These are phyloP conservation scores for Pestalotiopsis sp. DNA, from an alignment of 2,329 filamentous ascomycete species.

Conservation along the genomic window DNA sequence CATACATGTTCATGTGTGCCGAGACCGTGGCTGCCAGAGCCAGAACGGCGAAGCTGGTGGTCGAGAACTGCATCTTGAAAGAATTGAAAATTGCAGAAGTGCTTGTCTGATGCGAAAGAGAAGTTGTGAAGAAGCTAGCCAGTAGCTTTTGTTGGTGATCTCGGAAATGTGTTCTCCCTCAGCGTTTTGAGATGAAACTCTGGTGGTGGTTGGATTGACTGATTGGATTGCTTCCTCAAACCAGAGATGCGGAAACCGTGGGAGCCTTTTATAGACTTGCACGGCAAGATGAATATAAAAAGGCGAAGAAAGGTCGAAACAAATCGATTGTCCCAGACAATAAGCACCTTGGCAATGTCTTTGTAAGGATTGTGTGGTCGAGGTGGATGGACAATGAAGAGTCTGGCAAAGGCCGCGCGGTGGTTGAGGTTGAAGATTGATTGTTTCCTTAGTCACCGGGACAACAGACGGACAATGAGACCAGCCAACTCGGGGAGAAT, in stretches of 20 bases:
- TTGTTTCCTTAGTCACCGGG: background rate
- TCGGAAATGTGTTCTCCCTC: background rate
- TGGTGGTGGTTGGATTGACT: background rate
- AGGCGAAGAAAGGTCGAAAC: background rate
- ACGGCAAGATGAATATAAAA: background rate
- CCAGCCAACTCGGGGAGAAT: background rate
- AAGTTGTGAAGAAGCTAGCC: conserved; percentile 14
- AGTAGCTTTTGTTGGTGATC: background rate
- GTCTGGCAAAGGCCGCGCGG: background rate
- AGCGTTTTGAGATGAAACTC: no score
- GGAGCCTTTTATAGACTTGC: conserved; percentile 5
- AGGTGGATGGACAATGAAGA: background rate
- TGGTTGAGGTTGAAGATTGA: background rate
- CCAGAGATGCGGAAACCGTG: background rate
- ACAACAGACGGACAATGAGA: background rate
- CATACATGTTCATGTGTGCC: conserved; percentile 61
- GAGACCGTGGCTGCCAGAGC: conserved; percentile 47
- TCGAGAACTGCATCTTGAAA: conserved; percentile 44
- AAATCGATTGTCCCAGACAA: conserved; percentile 11
- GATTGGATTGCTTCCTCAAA: background rate
- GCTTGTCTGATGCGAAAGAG: conserved; percentile 21
- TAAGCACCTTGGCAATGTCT: background rate
- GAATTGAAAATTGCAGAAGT: conserved; percentile 21
- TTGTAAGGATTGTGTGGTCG: conserved; percentile 9
- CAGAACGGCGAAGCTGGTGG: conserved; percentile 36